Evolutionary conservation across 352 stramenopile genomes (phyloP).

Genomic region (Ophiocytium majus): DNA sequence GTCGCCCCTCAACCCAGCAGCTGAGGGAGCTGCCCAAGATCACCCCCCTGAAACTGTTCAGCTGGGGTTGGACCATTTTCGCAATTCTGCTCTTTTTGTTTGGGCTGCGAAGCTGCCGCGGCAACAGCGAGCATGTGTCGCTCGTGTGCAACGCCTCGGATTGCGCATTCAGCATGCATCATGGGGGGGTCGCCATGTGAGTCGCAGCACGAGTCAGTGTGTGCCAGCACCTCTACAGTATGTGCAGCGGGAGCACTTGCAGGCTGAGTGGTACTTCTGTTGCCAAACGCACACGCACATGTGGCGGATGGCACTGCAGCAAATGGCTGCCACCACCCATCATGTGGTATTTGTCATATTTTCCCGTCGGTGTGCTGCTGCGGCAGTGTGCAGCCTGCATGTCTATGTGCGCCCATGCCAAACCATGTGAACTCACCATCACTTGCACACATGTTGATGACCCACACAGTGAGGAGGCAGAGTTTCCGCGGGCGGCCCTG

Average conservation of each 20-base stretch:
- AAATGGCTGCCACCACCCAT: too few species aligned
- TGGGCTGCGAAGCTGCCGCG: not conserved
- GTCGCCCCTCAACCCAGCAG: not conserved
- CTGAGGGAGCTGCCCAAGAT: conserved; percentile 3
- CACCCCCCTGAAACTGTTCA: not conserved
- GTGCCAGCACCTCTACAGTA: too few species aligned
- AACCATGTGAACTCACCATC: not conserved
- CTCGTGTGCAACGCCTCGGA: not conserved
- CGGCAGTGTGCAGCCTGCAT: not conserved
- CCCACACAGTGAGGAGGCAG: not conserved
- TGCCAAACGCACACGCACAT: not conserved
- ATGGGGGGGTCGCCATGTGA: not conserved
- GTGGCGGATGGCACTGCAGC: not conserved
- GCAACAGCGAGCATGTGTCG: not conserved
- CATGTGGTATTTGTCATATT: too few species aligned
- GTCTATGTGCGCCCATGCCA: too few species aligned
- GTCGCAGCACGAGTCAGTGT: not conserved
- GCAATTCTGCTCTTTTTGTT: not conserved
- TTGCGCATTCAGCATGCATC: not conserved
- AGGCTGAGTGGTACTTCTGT: not conserved
- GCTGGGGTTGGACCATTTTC: conserved; percentile 4
- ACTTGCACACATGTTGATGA: not conserved
- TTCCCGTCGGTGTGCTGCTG: not conserved
- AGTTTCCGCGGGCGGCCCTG: not conserved
- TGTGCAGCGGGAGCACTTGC: not conserved